These are phyloP conservation scores for Acidiella bohemica DNA, from an alignment of 495 filamentous ascomycete species.

Conservation along the genomic window DNA sequence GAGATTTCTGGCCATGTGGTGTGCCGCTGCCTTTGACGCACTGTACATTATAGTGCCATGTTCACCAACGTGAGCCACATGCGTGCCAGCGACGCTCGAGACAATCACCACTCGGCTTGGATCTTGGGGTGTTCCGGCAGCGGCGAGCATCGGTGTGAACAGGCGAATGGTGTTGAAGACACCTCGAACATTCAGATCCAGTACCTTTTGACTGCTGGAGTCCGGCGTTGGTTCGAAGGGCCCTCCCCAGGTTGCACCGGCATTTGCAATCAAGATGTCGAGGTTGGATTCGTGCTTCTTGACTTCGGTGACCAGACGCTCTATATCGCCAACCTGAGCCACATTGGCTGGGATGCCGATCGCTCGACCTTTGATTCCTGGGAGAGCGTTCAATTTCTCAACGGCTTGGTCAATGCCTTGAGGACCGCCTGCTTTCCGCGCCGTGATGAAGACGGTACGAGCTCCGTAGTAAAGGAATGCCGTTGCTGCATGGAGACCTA, in stretches of 20 bases:
- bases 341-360: slow-evolving; percentile 34
- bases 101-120: slow-evolving; percentile 31
- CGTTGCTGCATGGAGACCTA: slow-evolving; percentile 32
- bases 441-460: slow-evolving; percentile 30
- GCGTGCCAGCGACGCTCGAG: slow-evolving; percentile 27
- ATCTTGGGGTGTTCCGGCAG: slow-evolving; percentile 24
- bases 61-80: slow-evolving; percentile 30
- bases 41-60: slow-evolving; percentile 35
- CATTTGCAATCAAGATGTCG: slow-evolving; percentile 33
- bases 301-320: slow-evolving; percentile 27
- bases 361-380: slow-evolving; percentile 26
- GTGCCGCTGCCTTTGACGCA: slow-evolving; percentile 34
- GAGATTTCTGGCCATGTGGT: slow-evolving; percentile 30
- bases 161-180: slow-evolving; percentile 29
- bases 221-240: slow-evolving; percentile 33
- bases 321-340: slow-evolving; percentile 29
- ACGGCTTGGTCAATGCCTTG: slow-evolving; percentile 33
- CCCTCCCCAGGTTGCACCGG: slow-evolving; percentile 33
- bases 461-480: slow-evolving; percentile 32
- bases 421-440: slow-evolving; percentile 27
- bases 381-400: slow-evolving; percentile 29
- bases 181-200: slow-evolving; percentile 33
- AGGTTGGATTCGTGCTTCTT: slow-evolving; percentile 25
- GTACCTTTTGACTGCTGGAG: slow-evolving; percentile 28
- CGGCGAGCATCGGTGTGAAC: slow-evolving; percentile 27